Evolutionary conservation across 2,329 filamentous ascomycete species (phyloP).

Genomic region (Ophiostoma pallidulum): DNA sequence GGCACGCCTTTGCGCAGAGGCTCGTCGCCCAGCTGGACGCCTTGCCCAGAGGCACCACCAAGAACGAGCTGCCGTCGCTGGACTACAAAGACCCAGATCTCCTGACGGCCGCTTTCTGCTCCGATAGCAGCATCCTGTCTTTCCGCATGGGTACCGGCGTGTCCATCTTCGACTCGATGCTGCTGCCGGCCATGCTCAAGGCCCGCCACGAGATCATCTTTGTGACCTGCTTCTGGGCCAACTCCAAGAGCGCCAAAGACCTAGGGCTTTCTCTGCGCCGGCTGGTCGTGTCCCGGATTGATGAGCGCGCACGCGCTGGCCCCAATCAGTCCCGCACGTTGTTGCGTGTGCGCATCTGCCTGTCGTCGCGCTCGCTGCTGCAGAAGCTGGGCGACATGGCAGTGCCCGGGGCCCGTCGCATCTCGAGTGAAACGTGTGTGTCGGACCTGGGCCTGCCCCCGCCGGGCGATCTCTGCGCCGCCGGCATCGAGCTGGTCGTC

Average conservation of each 20-base stretch:
- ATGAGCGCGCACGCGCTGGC: no score
- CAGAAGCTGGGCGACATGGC: constrained; percentile 69
- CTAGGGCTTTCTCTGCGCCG: constrained; percentile 48
- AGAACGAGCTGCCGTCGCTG: constrained; percentile 39
- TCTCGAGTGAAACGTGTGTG: constrained; percentile 50
- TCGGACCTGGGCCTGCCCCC: constrained; percentile 54
- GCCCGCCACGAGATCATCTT: constrained; percentile 17
- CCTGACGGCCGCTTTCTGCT: constrained; percentile 29
- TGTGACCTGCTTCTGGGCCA: constrained; percentile 28
- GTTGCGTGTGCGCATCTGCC: constrained; percentile 63
- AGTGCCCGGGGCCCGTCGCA: constrained; percentile 51
- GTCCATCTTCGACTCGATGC: constrained; percentile 42
- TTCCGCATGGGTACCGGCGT: constrained; percentile 50
- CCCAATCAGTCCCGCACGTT: no score
- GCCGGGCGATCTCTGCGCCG: constrained; percentile 39
- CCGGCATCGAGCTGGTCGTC: constrained; percentile 56
- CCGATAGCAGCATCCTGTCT: constrained; percentile 35
- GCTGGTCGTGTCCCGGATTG: constrained; percentile 42
- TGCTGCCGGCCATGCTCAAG: constrained; percentile 51
- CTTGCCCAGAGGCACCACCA: neutral
- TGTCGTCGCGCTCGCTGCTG: constrained; percentile 62
- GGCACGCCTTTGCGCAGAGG: constrained; percentile 17
- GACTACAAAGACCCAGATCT: constrained; percentile 29
- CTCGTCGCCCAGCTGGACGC: constrained; percentile 18
- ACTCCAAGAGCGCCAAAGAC: constrained; percentile 49